Base-by-base conservation (phyloP, 106 monocot species). In the Acorus calamus region DNA sequence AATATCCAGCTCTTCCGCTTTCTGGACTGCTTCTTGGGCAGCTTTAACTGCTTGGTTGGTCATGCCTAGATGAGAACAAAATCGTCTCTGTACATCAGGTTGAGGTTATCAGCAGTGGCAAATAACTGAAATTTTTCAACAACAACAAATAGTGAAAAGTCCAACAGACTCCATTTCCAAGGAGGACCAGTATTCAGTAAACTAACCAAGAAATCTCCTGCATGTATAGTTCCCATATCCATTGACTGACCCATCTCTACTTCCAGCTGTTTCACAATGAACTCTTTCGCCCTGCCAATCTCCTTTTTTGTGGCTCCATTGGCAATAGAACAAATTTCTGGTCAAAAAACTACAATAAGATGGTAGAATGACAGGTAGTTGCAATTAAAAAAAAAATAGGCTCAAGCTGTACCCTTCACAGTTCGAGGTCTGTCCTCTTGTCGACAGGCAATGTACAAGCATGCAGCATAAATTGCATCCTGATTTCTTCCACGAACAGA, bases 41-140 rank as follows among this genome's bases (percentile, higher is more conserved):
- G 71, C 77, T 43, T 77, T 77, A 49, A 77, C 65, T 11, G 71
- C 63, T 55, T 66, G 70, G 56, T 77, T 77, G 1, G 58, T 55
- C 77, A 77, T 77, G 53, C 71, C 71, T 61, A 77, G 70, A 71
- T 71, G 77, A 5, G 70, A 77, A 66, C 77, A 77, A 66, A 77
- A 77, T 8, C 71, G 70, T 44, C 77, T 45, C 76, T 76, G 76
- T 13, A 54, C 28, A 57, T 11, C 13, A 11, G 28, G 28, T 28
- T 28, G 28, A 28, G 28, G 28, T 28, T 28, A 28, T 28, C 28
- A 28, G 28, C 28, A 28, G 28, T 28, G 28, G 28, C 28, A 28
- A 28, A 28, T 28, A 28, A 28, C 28, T 28, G 28, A 28, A 28
- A 28, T 28, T 28, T 28, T 28, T 28, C 28, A 28, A 28, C 28